Evolutionary conservation across 1,284 basidiomycete genomes (phyloP).

Genomic region (Thecaphora thlaspeos): DNA sequence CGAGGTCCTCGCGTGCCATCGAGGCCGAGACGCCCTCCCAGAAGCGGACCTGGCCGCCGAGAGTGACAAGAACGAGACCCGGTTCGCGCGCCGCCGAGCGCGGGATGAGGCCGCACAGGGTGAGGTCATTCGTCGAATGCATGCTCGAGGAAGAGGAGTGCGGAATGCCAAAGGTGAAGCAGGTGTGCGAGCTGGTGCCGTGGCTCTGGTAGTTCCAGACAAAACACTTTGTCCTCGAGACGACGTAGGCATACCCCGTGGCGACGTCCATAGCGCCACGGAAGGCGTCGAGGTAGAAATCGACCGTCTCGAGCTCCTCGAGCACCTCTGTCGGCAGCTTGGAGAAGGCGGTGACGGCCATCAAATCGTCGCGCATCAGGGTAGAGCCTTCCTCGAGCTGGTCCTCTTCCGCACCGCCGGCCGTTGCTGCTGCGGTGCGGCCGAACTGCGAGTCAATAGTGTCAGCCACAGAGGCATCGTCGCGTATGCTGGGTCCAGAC

Average conservation of each 20-base stretch:
- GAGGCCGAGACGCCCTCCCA: constrained; percentile 46
- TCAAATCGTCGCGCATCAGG: constrained; percentile 33
- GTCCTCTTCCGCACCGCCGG: constrained; percentile 5
- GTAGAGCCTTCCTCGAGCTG: constrained; percentile 38
- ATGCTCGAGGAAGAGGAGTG: constrained; percentile 22
- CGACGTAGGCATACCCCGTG: constrained; percentile 44
- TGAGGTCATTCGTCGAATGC: constrained; percentile 18
- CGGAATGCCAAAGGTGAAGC: constrained; percentile 39
- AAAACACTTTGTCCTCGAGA: constrained; percentile 37
- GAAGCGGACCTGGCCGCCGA: constrained; percentile 30
- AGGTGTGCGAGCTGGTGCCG: constrained; percentile 30
- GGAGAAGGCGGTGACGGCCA: constrained; percentile 36
- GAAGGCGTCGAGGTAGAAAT: constrained; percentile 40
- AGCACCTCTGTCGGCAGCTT: constrained; percentile 31
- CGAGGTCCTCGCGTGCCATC: constrained; percentile 22
- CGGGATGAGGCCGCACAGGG: constrained; percentile 28
- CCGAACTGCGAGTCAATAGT: constrained; percentile 6
- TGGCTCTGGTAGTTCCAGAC: constrained; percentile 50
- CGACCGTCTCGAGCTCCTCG: constrained; percentile 20
- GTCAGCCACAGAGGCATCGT: constrained; percentile 22
- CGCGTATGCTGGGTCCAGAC: constrained; percentile 3
- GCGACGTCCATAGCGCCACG: constrained; percentile 33
- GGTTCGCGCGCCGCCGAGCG: constrained; percentile 32
- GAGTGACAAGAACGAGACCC: constrained; percentile 37
- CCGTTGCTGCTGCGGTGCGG: no score